These are phyloP conservation scores for Phytophthora pinifolia DNA, from an alignment of 352 stramenopile species.

Conservation along the genomic window DNA sequence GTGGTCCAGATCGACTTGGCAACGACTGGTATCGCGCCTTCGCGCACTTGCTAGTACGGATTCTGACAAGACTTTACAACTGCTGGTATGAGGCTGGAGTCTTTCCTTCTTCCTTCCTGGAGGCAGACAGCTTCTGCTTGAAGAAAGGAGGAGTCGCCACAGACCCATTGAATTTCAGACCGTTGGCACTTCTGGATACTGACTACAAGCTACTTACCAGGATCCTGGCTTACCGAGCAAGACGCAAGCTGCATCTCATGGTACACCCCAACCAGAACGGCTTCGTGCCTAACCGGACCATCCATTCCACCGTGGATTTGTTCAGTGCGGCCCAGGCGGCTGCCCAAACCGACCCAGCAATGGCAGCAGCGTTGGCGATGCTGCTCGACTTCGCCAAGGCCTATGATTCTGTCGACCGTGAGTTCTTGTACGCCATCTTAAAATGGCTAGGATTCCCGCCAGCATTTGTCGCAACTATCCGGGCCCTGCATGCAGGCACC, in stretches of 20 bases:
- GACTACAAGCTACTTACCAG: slow-evolving; percentile 6
- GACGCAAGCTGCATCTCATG: not conserved
- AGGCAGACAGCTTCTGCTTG: not conserved
- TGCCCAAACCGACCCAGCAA: not conserved
- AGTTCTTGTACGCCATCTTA: not conserved
- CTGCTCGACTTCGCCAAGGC: slow-evolving; percentile 1
- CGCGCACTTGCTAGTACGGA: not conserved
- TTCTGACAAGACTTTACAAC: not conserved
- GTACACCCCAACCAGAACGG: no score
- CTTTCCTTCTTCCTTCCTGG: not conserved
- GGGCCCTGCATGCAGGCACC: no score
- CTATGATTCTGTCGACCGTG: not conserved
- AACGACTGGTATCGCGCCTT: not conserved
- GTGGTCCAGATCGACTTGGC: not conserved
- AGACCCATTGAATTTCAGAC: not conserved
- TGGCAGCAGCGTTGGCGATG: not conserved
- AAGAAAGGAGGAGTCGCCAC: not conserved
- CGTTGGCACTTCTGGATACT: not conserved
- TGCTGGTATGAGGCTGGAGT: not conserved
- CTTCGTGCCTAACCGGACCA: no score
- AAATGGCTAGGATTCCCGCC: no score
- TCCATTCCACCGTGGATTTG: no score
- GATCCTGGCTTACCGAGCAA: not conserved
- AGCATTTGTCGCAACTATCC: no score
- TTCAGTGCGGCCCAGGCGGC: no score